These are phyloP conservation scores for Rhynchosporium secalis DNA, from an alignment of 2,329 filamentous ascomycete species.

Conservation along the genomic window DNA sequence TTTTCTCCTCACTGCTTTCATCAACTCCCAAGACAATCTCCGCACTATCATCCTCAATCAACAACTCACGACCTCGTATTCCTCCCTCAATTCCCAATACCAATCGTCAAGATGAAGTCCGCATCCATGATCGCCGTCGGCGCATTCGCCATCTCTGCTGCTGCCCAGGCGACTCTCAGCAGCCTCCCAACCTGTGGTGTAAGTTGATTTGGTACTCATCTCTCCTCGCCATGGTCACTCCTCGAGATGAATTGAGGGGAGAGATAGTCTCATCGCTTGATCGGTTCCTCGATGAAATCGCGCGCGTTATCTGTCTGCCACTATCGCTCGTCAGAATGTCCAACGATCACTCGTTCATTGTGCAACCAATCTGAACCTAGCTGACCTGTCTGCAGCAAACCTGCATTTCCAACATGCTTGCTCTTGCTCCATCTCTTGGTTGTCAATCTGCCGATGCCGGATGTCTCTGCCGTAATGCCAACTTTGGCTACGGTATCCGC, in stretches of 20 bases:
- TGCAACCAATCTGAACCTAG: not conserved
- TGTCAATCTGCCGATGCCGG: slow-evolving; percentile 41
- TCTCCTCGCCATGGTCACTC: not conserved
- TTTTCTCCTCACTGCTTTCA: not conserved
- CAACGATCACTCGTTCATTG: not conserved
- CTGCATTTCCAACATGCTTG: slow-evolving; percentile 50
- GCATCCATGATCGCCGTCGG: slow-evolving; percentile 32
- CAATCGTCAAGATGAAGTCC: slow-evolving; percentile 38
- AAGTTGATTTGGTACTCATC: slow-evolving; percentile 27
- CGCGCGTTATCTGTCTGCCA: not conserved
- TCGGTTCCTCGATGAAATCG: not conserved
- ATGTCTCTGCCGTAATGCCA: slow-evolving; percentile 47
- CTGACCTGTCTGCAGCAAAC: slow-evolving; percentile 37
- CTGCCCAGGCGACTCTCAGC: slow-evolving; percentile 29
- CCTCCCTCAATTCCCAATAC: slow-evolving; percentile 1
- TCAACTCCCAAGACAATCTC: not conserved
- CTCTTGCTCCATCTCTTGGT: slow-evolving; percentile 43
- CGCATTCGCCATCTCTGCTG: slow-evolving; percentile 32
- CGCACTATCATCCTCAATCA: slow-evolving; percentile 11
- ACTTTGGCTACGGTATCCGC: slow-evolving; percentile 49
- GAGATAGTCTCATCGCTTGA: not conserved
- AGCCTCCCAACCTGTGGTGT: slow-evolving; percentile 39
- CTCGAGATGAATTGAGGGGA: not conserved
- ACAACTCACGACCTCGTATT: not conserved
- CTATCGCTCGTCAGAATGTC: too few relatives aligned